phyloP scores from a whole-genome alignment of 768 basidiomycete genomes.

The Suillus fuscotomentosus region DNA sequence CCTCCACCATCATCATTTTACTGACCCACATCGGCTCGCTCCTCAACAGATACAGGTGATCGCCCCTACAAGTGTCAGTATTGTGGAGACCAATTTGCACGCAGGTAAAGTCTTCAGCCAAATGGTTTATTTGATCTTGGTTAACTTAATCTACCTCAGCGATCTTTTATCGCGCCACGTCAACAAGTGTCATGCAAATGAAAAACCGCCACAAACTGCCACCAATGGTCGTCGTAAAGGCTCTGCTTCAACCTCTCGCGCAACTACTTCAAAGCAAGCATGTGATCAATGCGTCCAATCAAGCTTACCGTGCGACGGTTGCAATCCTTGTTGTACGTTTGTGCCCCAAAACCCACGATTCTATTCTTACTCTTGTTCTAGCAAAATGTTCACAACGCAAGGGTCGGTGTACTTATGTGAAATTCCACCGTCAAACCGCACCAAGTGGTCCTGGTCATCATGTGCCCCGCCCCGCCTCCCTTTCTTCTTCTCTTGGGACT shows the following conservation, averaged over 20 bases:
- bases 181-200: slow-evolving; percentile 84
- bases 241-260: slow-evolving; percentile 61
- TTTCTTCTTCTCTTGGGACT: slow-evolving; percentile 26
- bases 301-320: slow-evolving; percentile 74
- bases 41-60: slow-evolving; percentile 74
- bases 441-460: slow-evolving; percentile 72
- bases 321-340: slow-evolving; percentile 71
- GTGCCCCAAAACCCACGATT: slow-evolving; percentile 5
- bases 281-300: slow-evolving; percentile 84
- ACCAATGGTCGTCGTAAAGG: slow-evolving; percentile 60
- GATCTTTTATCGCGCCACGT: slow-evolving; percentile 84
- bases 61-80: slow-evolving; percentile 86
- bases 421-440: slow-evolving; percentile 80
- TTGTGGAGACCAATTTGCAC: slow-evolving; percentile 88
- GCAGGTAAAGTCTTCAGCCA: slow-evolving; percentile 50
- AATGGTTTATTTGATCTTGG: slow-evolving; percentile 3
- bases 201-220: slow-evolving; percentile 47
- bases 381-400: slow-evolving; percentile 76
- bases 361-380: slow-evolving; percentile 9
- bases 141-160: slow-evolving; percentile 35
- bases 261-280: slow-evolving; percentile 78
- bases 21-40: slow-evolving; percentile 7
- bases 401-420: slow-evolving; percentile 74
- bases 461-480: slow-evolving; percentile 35
- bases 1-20: slow-evolving; percentile 14